phyloP scores from a whole-genome alignment of 306 rosid species.

The Rosa multiflora region DNA sequence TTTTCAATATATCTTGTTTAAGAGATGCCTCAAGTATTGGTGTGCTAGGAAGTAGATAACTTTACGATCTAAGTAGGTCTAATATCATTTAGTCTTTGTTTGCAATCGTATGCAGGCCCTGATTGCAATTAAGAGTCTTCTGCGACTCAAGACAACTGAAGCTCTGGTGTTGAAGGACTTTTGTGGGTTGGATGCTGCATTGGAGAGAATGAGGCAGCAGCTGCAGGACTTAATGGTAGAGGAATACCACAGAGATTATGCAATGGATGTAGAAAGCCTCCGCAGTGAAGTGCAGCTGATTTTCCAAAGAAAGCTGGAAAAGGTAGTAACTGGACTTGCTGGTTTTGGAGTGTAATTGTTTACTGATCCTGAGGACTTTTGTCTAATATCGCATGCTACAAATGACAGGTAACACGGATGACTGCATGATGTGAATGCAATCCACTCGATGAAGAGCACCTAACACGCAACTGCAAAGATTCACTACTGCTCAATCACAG shows the following conservation, averaged over 20 bases:
- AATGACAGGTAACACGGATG: conserved; percentile 10
- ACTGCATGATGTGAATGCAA: conserved; percentile 12
- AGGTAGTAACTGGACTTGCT: conserved; percentile 29
- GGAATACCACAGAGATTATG: conserved; percentile 63
- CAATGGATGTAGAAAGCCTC: conserved; percentile 65
- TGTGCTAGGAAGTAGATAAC: neutral
- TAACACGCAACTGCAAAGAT: neutral
- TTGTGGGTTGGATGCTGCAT: conserved; percentile 69
- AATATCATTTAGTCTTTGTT: neutral
- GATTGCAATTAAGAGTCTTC: conserved; percentile 57
- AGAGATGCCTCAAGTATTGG: too few species aligned
- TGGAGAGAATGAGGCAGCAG: conserved; percentile 57
- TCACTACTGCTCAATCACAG: neutral
- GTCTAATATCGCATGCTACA: neutral
- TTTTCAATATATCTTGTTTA: neutral
- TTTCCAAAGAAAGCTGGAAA: conserved; percentile 49
- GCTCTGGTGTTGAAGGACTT: conserved; percentile 57
- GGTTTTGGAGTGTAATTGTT: neutral
- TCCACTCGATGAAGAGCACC: conserved; percentile 1
- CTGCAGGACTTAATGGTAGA: conserved; percentile 55
- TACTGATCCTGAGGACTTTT: neutral
- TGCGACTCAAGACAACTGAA: conserved; percentile 63
- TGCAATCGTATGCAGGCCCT: conserved; percentile 55
- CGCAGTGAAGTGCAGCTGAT: conserved; percentile 63
- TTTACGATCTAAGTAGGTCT: neutral